Percentiles rank a stretch among this genome's conserved stretches.
These are phyloP conservation scores for Apophysomyces sp. DNA, from an alignment of 371 early-diverging fungal species.

Conservation along the genomic window DNA sequence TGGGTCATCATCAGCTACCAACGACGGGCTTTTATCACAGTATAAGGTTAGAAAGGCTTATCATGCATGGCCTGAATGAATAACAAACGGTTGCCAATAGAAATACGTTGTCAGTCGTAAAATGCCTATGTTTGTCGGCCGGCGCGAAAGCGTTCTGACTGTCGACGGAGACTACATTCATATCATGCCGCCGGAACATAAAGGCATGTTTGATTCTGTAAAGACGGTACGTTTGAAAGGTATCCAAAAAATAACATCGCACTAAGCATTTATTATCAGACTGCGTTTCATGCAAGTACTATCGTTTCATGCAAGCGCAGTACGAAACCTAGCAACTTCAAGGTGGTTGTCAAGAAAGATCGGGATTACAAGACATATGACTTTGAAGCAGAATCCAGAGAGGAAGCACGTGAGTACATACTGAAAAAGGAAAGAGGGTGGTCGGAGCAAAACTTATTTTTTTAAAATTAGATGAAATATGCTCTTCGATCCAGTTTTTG, in stretches of 20 bases:
- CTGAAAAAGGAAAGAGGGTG: neutral
- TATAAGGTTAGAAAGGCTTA: conserved; percentile 28
- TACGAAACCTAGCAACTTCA: conserved; percentile 76
- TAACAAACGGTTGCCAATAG: conserved; percentile 21
- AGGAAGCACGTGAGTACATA: conserved; percentile 67
- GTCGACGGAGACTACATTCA: conserved; percentile 95
- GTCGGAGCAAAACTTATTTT: neutral
- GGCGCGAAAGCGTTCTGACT: conserved; percentile 82
- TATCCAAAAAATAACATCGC: neutral
- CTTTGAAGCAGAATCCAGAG: conserved; percentile 70
- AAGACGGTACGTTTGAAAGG: conserved; percentile 63
- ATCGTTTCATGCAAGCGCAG: conserved; percentile 79
- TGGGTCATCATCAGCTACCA: conserved; percentile 20
- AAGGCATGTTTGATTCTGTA: conserved; percentile 77
- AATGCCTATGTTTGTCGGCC: conserved; percentile 82
- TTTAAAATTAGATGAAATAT: conserved; percentile 42
- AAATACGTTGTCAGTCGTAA: conserved; percentile 73
- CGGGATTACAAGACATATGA: conserved; percentile 78
- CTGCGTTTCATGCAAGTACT: conserved; percentile 72
- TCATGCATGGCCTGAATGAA: neutral
- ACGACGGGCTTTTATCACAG: conserved; percentile 41
- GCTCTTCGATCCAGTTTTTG: conserved; percentile 38
- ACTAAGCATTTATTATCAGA: neutral
- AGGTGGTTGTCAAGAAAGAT: conserved; percentile 65
- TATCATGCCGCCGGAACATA: conserved; percentile 84